Conservation (phyloP, 257 asterid genomes). For the Salvia miltiorrhiza region DNA sequence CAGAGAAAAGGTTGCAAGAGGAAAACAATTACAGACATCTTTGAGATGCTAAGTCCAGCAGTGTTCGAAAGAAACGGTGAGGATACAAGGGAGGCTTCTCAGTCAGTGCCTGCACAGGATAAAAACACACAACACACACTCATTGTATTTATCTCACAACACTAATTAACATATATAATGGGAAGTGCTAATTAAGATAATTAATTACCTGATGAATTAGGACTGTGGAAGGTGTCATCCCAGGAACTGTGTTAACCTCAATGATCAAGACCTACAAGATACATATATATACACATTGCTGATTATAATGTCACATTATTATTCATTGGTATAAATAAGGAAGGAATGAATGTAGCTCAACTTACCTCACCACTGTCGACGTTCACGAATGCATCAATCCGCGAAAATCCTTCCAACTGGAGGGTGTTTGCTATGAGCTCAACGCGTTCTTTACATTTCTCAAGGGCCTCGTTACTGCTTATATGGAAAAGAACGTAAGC, state of each 20-base stretch:
- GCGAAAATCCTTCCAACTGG: slow-evolving; percentile 80
- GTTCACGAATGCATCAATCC: slow-evolving; percentile 84
- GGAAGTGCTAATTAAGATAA: neutral
- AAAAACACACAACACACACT: neutral
- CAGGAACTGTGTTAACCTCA: slow-evolving; percentile 88
- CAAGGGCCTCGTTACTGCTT: slow-evolving; percentile 55
- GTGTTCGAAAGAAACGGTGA: slow-evolving; percentile 65
- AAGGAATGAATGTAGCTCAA: neutral
- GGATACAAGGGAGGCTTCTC: slow-evolving; percentile 87
- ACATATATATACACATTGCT: no score
- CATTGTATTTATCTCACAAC: neutral
- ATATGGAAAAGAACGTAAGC: slow-evolving; percentile 8
- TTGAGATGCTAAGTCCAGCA: slow-evolving; percentile 69
- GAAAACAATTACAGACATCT: slow-evolving; percentile 30
- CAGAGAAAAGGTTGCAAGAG: neutral
- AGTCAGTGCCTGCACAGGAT: slow-evolving; percentile 58
- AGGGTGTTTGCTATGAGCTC: slow-evolving; percentile 80
- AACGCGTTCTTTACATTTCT: slow-evolving; percentile 58
- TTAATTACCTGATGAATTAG: slow-evolving; percentile 72
- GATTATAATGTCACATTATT: neutral
- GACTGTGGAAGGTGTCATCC: slow-evolving; percentile 96
- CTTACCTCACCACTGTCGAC: slow-evolving; percentile 83
- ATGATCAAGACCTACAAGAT: slow-evolving; percentile 65
- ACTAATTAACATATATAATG: neutral
- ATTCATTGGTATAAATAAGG: neutral